Evolutionary conservation across 441 rosid genomes (phyloP), one percentile per base, ranked within the genome.

Genomic region (Arabidopsis hybrid): DNA sequence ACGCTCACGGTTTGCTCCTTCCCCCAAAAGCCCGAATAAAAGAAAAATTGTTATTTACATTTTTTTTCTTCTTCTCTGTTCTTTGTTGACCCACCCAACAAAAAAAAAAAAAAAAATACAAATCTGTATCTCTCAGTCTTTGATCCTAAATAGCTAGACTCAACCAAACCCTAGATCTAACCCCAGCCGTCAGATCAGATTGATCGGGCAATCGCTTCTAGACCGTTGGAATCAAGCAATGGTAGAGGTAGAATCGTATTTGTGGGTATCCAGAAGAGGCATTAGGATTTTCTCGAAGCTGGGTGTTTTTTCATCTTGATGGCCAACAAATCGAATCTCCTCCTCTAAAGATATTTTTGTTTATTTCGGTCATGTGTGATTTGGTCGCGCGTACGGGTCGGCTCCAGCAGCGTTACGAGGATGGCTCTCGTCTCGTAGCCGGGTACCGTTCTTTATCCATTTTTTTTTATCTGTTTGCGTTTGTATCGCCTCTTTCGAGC

Each of bases 361-460:
- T 51, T 16, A 29, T 76, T 78, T 62, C 67, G 60, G 72, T 71
- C 14, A 95, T 87, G 99, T 87, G 92, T 84, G 96, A 86, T 80
- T 95, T 92, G 87, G 99, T 89, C 66, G 99, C 97, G 81, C 96
- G 97, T 64, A 95, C 97, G 49, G 99, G 98, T 88, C 97, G 98
- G 75, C 98, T 86, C 83, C 97, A 89, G 83, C 99, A 95, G 72
- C 95, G 96, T 2, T 91, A 95, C 80, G 90, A 89, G 77, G 87
- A 80, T 67, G 97, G 99, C 29, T 88, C 87, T 65, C 99, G 97
- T 80, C 98, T 92, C 85, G 90, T 95, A 36, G 97, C 98, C 67
- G 99, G 97, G 96, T 95, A 87, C 18, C 55, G 14, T 9, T 42
- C 59, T 7, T 66, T 13, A 31, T 52, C 68, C 67, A 42, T 4